These are phyloP conservation scores for Phytophthora multivora DNA, from an alignment of 352 stramenopile species.

Conservation along the genomic window DNA sequence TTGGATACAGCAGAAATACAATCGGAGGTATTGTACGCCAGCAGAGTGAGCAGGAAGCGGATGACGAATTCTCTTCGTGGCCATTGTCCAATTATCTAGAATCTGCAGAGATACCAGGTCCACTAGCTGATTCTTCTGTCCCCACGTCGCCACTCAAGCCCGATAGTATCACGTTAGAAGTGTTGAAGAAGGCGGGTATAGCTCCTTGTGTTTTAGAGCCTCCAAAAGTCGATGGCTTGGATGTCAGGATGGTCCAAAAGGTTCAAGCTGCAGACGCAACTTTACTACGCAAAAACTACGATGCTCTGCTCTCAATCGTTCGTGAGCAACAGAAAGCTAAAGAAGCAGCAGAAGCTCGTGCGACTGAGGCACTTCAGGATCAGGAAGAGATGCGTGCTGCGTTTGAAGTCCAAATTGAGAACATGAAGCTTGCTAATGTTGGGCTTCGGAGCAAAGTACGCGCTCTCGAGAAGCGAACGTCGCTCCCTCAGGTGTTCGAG, in stretches of 20 bases:
- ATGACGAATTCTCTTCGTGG: conserved; percentile 6
- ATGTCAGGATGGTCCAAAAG: conserved; percentile 47
- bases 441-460: conserved; percentile 71
- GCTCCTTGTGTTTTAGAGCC: conserved; percentile 34
- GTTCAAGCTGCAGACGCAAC: conserved; percentile 66
- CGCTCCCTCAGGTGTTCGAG: conserved; percentile 59
- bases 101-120: background rate
- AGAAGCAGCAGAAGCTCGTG: conserved; percentile 51
- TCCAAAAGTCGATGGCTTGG: conserved; percentile 63
- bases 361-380: conserved; percentile 51
- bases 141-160: background rate
- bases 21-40: conserved; percentile 5
- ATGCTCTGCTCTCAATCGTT: conserved; percentile 75
- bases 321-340: conserved; percentile 72
- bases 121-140: background rate
- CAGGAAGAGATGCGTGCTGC: conserved; percentile 54
- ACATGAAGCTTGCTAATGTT: conserved; percentile 74
- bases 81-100: background rate
- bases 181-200: conserved; percentile 32
- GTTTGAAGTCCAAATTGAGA: conserved; percentile 77
- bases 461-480: conserved; percentile 55
- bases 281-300: conserved; percentile 79
- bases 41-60: conserved; percentile 3
- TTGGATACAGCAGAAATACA: conserved; percentile 12
- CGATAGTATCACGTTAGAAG: conserved; percentile 14